Base-by-base conservation (phyloP, 371 early-diverging fungal species). In the Mortierella polycephala region DNA sequence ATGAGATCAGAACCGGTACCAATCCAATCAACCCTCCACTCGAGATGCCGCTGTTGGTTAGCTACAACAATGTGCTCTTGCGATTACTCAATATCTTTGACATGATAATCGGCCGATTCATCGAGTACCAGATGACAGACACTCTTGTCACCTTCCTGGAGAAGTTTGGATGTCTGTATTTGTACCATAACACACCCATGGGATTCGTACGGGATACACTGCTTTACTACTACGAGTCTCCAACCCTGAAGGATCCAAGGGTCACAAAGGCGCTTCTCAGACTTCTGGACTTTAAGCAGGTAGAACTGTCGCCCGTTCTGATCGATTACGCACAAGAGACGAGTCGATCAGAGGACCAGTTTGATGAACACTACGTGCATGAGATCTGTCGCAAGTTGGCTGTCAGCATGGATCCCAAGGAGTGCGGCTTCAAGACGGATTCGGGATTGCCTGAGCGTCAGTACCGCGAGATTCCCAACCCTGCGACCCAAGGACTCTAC, bases 401-500 rank as follows among this genome's bases (percentile, higher is more conserved):
- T 5, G 30, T 69, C 83, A 90, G 63, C 63, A 47, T 87, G 62
- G 84, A 85, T 45, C 88, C 86, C 63, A 83, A 87, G 70, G 85
- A 83, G 62, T 90, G 88, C 61, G 89, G 86, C 7, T 87, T 86
- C 16, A 81, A 86, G 67, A 71, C 73, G 10, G 75, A 89, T 44
- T 64, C 88, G 18, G 72, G 82, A 11, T 71, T 92, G 60, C 94
- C 94, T 0, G 93, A 93, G 70, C 84, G 91, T 0, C 93, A 92
- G 69, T 94, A 91, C 67, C 86, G 93, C 44, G 94, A 94, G 74
- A 90, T 93, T 42, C 85, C 93, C 1, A 93, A 91, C 57, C 94
- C 94, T 13, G 89, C 90, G 13, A 83, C 92, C 14, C 86, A 88
- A 62, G 90, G 86, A 0, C 82, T 93, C 44, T 84, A 84, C 18